These are phyloP conservation scores for Rosa hybrid DNA, from an alignment of 331 rosid species.

Conservation along the genomic window DNA sequence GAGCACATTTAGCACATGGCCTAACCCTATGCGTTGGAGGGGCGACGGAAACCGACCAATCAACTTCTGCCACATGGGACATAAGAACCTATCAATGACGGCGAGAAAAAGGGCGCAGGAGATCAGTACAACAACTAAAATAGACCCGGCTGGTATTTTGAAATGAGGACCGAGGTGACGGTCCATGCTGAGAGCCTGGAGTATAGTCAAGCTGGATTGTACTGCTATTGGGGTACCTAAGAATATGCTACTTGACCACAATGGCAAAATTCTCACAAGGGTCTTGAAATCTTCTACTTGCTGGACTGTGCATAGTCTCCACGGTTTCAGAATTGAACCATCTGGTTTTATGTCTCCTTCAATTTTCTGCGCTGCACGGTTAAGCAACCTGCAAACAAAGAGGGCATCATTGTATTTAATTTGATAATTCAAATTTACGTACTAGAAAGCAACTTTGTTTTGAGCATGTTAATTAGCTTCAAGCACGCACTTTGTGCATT, in stretches of 20 bases:
- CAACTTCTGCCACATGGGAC: conserved; percentile 6
- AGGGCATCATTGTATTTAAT: background rate
- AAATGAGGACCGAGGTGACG: conserved; percentile 54
- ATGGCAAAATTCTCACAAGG: conserved; percentile 44
- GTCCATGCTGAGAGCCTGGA: conserved; percentile 65
- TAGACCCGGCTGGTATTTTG: conserved; percentile 51
- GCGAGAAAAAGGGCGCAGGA: conserved; percentile 15
- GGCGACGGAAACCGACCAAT: conserved; percentile 1
- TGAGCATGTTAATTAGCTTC: background rate
- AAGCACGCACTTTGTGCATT: background rate
- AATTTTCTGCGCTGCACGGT: conserved; percentile 45
- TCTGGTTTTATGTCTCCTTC: conserved; percentile 47
- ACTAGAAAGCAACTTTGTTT: background rate
- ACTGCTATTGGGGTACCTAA: conserved; percentile 45
- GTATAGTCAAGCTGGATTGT: conserved; percentile 48
- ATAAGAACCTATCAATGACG: conserved; percentile 7
- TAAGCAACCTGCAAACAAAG: conserved; percentile 48
- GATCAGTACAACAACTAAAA: conserved; percentile 27
- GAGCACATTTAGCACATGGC: conserved; percentile 1
- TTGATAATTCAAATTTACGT: background rate
- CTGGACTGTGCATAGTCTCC: conserved; percentile 57
- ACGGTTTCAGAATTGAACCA: conserved; percentile 46
- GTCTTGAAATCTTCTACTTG: conserved; percentile 64
- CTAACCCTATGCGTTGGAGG: conserved; percentile 19
- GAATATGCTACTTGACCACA: conserved; percentile 50